A percentile compares a stretch with the other conserved stretches of the same genome.
These are phyloP conservation scores for Entomortierella beljakovae DNA, from an alignment of 192 early-diverging fungal genomes.

Conservation along the genomic window DNA sequence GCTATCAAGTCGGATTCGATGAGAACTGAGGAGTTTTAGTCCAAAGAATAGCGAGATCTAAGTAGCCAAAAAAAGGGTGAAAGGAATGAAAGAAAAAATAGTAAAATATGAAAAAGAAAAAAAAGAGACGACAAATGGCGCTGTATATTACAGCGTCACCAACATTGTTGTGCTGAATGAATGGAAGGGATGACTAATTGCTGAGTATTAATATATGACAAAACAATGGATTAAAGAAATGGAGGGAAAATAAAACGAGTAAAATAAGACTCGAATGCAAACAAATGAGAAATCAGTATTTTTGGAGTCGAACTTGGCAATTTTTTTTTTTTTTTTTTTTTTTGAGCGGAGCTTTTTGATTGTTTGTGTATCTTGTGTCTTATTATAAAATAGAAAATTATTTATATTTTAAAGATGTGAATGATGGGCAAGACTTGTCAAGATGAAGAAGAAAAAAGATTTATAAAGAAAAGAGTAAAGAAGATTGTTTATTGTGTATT, in stretches of 20 bases:
- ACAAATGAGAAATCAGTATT: not conserved
- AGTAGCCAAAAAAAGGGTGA: not conserved
- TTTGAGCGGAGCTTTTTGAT: not conserved
- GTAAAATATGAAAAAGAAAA: not conserved
- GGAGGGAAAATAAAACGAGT: not conserved
- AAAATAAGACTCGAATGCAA: constrained; percentile 8
- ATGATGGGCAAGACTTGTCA: not conserved
- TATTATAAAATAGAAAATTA: no score
- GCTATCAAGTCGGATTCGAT: not conserved
- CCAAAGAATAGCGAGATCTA: constrained; percentile 5
- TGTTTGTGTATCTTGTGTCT: no score
- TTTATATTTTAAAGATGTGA: not conserved
- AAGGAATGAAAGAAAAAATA: not conserved
- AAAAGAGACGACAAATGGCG: not conserved
- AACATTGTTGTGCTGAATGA: constrained; percentile 8
- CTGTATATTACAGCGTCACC: constrained; percentile 11
- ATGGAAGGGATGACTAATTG: not conserved
- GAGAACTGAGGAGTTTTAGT: not conserved
- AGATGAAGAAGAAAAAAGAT: not conserved
- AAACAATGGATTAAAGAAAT: constrained; percentile 1
- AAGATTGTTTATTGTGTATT: no score
- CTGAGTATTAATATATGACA: constrained; percentile 6
- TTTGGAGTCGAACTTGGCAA: not conserved
- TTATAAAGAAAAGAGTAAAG: constrained; percentile 3
- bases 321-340: not conserved